phyloP scores from a whole-genome alignment of 805 yeast genomes.

The Myxozyma kluyveri region DNA sequence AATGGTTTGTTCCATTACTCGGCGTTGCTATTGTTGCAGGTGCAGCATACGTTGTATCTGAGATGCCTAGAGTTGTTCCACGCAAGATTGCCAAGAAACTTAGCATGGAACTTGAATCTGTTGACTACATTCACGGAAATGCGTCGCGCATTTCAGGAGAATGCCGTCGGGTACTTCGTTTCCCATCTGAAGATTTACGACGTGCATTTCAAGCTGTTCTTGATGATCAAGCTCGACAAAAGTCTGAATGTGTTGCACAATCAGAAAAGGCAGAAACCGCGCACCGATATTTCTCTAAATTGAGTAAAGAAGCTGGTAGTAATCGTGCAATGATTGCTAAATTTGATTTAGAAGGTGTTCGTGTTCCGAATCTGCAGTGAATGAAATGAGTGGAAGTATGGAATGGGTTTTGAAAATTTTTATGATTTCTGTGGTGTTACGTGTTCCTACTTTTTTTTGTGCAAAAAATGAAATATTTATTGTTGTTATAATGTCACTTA shows the following conservation, averaged over 20 bases:
- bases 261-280: constrained; percentile 58
- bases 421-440: too few relatives aligned
- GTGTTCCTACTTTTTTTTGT: too few relatives aligned
- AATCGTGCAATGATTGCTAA: constrained; percentile 15
- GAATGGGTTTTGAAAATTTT: too few relatives aligned
- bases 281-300: constrained; percentile 51
- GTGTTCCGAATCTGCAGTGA: too few relatives aligned
- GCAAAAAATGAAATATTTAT: too few relatives aligned
- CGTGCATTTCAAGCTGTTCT: constrained; percentile 63
- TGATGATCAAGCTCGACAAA: constrained; percentile 57
- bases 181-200: constrained; percentile 79
- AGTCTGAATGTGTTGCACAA: constrained; percentile 52
- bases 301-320: constrained; percentile 42
- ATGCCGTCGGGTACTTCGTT: constrained; percentile 73
- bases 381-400: too few relatives aligned
- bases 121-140: constrained; percentile 77
- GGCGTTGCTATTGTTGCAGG: constrained; percentile 53
- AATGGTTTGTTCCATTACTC: constrained; percentile 54
- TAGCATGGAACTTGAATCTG: constrained; percentile 54
- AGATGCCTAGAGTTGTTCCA: constrained; percentile 87
- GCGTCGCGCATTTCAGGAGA: constrained; percentile 78
- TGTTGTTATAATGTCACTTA: too few relatives aligned
- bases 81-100: constrained; percentile 75
- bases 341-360: constrained; percentile 19
- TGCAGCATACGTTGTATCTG: constrained; percentile 63